Evolutionary conservation across 1,284 basidiomycete species (phyloP), one percentile per base, ranked within the genome.

Genomic region (Ustilago vetiveriae): DNA sequence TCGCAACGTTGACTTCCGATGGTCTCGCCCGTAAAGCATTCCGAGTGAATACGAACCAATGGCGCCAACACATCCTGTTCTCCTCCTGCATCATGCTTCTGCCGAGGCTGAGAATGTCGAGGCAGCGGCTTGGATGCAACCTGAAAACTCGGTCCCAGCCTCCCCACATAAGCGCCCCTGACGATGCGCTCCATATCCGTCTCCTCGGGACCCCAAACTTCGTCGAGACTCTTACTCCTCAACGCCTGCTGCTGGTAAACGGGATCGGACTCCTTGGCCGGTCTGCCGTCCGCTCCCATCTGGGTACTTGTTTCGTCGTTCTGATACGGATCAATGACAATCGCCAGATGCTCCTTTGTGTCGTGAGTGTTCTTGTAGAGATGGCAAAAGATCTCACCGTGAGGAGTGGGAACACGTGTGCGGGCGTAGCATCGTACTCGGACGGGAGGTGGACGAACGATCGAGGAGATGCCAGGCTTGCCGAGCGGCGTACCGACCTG

Each of bases 11-110:
- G 94, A 80, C 92, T 95, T 10, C 96, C 96, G 59, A 98, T 90
- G 9, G 94, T 98, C 84, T 98, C 96, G 36, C 96, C 96, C 0
- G 96, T 99, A 83, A 94, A 98, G 83, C 96, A 98, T 82, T 98
- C 96, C 19, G 92, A 95, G 84, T 99, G 96, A 50, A 99, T 94
- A 21, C 96, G 88, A 29, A 99, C 89, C 48, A 98, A 87, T 0
- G 96, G 93, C 0, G 89, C 84, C 3, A 65, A 42, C n/a, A 66
- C 43, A 4, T 52, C 55, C 5, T 66, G 49, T 1, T 52, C 56
- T 11, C 40, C 27, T 14, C 43, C 30, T 35, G 44, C 50, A 75
- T 5, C 74, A 62, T 22, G 59, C 53, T 21, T 26, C 21, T 76
- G 52, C 59, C n/a, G n/a, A n/a, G 76, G 44, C 42, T 80, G 72